Conservation (phyloP, 2,329 filamentous ascomycete species). For the Dendrostoma leiphaemia region DNA sequence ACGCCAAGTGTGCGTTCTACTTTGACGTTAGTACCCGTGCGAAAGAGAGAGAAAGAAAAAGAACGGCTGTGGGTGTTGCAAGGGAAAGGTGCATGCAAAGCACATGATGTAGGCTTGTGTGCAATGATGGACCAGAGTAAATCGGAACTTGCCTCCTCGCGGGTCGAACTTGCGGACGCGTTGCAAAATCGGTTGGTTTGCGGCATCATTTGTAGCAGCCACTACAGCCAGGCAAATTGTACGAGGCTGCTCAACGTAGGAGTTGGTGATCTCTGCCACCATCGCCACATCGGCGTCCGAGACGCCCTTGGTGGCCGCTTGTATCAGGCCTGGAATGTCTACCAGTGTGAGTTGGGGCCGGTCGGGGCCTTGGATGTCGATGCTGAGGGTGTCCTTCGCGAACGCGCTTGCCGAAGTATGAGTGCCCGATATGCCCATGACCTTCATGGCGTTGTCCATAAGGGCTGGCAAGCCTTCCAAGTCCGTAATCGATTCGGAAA, state of each 20-base stretch:
- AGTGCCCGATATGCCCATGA: neutral
- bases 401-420: neutral
- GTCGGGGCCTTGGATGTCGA: constrained; percentile 6
- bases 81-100: too few relatives aligned
- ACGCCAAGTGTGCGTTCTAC: constrained; percentile 1
- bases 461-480: neutral
- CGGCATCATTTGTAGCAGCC: constrained; percentile 3
- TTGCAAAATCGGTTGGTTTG: constrained; percentile 3
- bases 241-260: neutral
- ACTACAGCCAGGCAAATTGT: constrained; percentile 6
- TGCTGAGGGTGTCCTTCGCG: neutral
- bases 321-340: constrained; percentile 9
- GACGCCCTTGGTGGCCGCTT: neutral
- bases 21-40: too few relatives aligned
- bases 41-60: too few relatives aligned
- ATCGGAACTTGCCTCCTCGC: too few relatives aligned
- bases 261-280: neutral
- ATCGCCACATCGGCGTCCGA: neutral
- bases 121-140: too few relatives aligned
- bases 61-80: too few relatives aligned
- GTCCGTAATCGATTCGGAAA: neutral
- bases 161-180: constrained; percentile 6
- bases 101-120: too few relatives aligned
- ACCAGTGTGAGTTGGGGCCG: constrained; percentile 8
- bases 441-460: neutral